Evolutionary conservation across 371 early-diverging fungal genomes (phyloP).

Genomic region (Mucor saturninus): DNA sequence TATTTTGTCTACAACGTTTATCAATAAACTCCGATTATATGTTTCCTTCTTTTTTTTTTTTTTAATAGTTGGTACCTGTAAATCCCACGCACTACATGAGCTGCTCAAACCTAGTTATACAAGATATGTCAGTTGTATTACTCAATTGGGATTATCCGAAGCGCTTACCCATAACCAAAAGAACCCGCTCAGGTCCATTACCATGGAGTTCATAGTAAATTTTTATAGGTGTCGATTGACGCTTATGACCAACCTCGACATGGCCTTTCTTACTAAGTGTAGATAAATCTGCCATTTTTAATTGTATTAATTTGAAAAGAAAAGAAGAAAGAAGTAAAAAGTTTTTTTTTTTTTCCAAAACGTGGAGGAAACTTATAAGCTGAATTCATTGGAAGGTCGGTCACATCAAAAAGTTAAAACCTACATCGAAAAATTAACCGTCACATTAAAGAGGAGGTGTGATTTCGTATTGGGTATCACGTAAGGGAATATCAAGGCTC

Average conservation of each 20-base stretch:
- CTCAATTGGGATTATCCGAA: not conserved
- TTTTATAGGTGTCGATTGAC: slow-evolving; percentile 30
- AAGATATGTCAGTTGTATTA: not conserved
- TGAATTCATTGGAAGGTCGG: no score
- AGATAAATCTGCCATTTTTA: slow-evolving; percentile 8
- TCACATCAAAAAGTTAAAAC: no score
- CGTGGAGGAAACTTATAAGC: no score
- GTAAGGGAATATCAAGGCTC: no score
- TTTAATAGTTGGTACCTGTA: slow-evolving; percentile 36
- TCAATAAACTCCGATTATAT: not conserved
- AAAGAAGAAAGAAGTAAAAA: not conserved
- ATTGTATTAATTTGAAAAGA: not conserved
- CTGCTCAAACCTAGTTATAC: slow-evolving; percentile 43
- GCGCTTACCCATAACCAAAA: slow-evolving; percentile 66
- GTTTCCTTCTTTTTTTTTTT: not conserved
- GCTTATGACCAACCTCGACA: slow-evolving; percentile 30
- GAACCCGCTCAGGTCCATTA: slow-evolving; percentile 62
- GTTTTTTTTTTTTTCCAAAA: not conserved
- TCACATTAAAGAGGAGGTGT: no score
- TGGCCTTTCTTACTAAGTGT: slow-evolving; percentile 26
- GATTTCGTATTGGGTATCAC: no score
- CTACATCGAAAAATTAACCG: no score
- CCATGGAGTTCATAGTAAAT: slow-evolving; percentile 78
- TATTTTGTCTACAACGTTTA: slow-evolving; percentile 49
- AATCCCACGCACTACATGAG: slow-evolving; percentile 44